A percentile compares a stretch with the other conserved stretches of the same genome.
These are phyloP conservation scores for Lodderomyces margitis DNA, from an alignment of 1,139 yeast genomes.

Conservation along the genomic window DNA sequence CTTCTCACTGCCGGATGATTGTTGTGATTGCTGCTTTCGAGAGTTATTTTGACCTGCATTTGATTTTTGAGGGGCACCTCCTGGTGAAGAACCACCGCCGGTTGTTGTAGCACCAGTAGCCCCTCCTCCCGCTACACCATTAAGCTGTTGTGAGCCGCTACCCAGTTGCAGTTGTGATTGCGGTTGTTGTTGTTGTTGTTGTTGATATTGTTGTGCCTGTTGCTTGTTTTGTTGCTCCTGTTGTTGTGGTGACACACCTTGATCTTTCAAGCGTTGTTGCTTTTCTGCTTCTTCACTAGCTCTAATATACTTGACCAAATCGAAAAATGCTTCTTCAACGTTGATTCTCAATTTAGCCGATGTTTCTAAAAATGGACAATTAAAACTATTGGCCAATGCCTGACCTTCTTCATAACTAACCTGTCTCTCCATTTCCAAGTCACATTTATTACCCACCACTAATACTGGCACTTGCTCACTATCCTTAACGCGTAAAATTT, in stretches of 20 bases:
- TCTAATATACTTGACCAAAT: conserved; percentile 61
- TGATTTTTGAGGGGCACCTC: conserved; percentile 6
- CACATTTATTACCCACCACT: conserved; percentile 69
- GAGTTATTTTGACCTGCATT: conserved; percentile 6
- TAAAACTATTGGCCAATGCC: conserved; percentile 68
- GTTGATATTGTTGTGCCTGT: conserved; percentile 6
- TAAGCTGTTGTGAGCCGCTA: conserved; percentile 4
- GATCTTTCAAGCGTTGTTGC: conserved; percentile 3
- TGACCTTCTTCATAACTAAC: conserved; percentile 81
- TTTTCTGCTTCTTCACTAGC: conserved; percentile 16
- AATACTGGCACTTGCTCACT: conserved; percentile 68
- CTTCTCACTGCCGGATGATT: conserved; percentile 29
- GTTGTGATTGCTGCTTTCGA: conserved; percentile 16
- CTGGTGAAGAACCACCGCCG: conserved; percentile 2
- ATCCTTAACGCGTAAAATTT: conserved; percentile 83
- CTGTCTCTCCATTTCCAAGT: conserved; percentile 68
- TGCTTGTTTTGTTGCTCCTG: conserved; percentile 7
- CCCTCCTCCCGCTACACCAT: conserved; percentile 1
- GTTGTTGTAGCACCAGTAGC: background rate
- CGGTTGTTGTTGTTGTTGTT: conserved; percentile 5
- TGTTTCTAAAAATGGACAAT: conserved; percentile 86
- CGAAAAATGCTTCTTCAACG: conserved; percentile 89
- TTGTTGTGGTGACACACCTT: conserved; percentile 6
- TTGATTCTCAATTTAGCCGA: conserved; percentile 91
- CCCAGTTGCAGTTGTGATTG: conserved; percentile 3